These are phyloP conservation scores for Trametes coccinea DNA, from an alignment of 768 basidiomycete genomes.

Conservation along the genomic window DNA sequence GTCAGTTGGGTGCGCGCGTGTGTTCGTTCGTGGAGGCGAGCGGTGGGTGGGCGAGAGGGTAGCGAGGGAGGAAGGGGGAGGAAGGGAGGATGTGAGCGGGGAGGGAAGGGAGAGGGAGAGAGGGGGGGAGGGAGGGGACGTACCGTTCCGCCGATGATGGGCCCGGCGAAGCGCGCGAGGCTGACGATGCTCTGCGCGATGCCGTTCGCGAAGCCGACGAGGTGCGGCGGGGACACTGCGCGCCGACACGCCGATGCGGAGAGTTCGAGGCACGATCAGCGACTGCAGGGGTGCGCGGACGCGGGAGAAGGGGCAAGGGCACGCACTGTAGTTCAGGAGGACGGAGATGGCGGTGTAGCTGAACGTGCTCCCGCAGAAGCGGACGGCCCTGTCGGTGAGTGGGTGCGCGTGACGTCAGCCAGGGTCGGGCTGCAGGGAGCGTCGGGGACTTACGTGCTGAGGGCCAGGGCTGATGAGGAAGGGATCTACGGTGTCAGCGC, in stretches of 20 bases:
- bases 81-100: not conserved
- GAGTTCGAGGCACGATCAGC: not conserved
- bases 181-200: constrained; percentile 95
- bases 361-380: constrained; percentile 88
- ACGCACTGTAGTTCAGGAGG: constrained; percentile 79
- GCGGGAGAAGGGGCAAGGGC: not conserved
- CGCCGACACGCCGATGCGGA: not conserved
- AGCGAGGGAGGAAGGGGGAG: not conserved
- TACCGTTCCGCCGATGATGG: constrained; percentile 82
- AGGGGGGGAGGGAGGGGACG: constrained; percentile 28
- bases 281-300: not conserved
- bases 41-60: too few relatives aligned
- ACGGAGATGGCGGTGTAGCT: constrained; percentile 90
- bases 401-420: constrained; percentile 63
- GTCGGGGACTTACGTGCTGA: constrained; percentile 71
- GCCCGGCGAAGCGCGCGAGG: constrained; percentile 87
- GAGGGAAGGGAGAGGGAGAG: too few relatives aligned
- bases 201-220: constrained; percentile 92
- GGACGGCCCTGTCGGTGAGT: constrained; percentile 57
- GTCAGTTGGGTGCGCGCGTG: too few relatives aligned
- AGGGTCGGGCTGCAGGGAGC: constrained; percentile 44
- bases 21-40: too few relatives aligned
- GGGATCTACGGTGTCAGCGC: not conserved
- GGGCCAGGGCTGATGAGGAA: constrained; percentile 52
- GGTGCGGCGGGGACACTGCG: constrained; percentile 85